Base-by-base conservation (phyloP, 2,329 filamentous ascomycete species). In the Trichoderma cornu-damae region DNA sequence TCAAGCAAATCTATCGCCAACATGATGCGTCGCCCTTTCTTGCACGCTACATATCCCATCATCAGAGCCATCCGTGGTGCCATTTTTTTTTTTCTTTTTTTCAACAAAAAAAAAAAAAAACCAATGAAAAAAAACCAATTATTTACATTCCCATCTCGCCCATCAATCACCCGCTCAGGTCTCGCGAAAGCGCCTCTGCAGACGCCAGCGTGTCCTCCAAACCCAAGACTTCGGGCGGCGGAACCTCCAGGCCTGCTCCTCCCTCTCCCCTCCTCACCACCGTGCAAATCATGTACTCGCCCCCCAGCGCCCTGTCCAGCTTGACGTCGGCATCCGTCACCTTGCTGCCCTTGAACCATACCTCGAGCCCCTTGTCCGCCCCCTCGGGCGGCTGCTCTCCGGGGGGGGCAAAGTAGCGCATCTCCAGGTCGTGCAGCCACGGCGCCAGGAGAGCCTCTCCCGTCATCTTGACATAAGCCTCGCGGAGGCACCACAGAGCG, bases 391-490 rank as follows among this genome's bases (percentile, higher is more conserved):
- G 44, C 43, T 44, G 42, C n/a, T 66, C 64, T 44, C 68, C 68
- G 3, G 86, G 85, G 48, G 85, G 80, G 50, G 76, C 74, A 52
- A 89, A 87, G 48, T 77, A 73, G 58, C 77, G 75, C 67, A 93
- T 89, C 65, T 91, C 86, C 7, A 92, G 73, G 49, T 87, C 81
- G 50, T 75, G 75, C 48, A 93, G 76, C 89, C 89, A 93, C 3
- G 77, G 76, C 0, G 89, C 89, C 7, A 91, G 75, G 58, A 93
- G 76, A 0, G 87, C 89, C 65, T 92, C 87, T 24, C 89, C 89
- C 28, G 87, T 88, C 74, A 93, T 84, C 79, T 92, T 93, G 70
- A 92, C 85, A 68, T 89, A 92, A 1, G 88, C 85, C 73, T 93
- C 89, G 64, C 89, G 85, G 69, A 90, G 79, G 69, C 86, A 89